Conservation (phyloP, 176 grass and related monocot species). For the Zoysia japonica region DNA sequence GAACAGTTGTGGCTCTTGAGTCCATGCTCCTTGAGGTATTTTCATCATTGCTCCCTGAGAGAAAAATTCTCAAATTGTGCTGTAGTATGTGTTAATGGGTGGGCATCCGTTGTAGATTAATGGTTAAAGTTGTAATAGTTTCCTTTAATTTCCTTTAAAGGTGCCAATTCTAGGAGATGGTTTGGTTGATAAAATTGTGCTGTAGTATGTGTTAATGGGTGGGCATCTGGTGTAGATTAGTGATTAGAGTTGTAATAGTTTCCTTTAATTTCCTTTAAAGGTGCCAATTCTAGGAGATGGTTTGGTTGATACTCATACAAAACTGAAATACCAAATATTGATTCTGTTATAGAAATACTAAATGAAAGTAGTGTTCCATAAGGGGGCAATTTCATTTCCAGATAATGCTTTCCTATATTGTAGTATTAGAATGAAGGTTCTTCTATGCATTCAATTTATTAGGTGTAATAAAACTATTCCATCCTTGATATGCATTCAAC, state of each 20-base stretch:
- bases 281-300: not conserved
- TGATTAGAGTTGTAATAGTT: not conserved
- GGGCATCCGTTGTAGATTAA: not conserved
- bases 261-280: not conserved
- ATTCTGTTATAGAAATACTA: not conserved
- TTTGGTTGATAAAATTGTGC: not conserved
- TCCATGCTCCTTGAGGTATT: constrained; percentile 96
- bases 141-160: not conserved
- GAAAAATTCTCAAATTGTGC: constrained; percentile 5
- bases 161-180: not conserved
- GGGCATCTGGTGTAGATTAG: not conserved
- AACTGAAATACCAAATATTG: not conserved
- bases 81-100: not conserved
- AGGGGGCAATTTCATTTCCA: not conserved
- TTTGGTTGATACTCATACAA: not conserved
- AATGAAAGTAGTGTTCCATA: constrained; percentile 5
- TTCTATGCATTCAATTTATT: constrained; percentile 17
- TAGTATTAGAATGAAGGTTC: constrained; percentile 10
- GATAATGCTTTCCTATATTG: not conserved
- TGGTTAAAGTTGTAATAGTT: not conserved
- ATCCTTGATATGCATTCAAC: not conserved
- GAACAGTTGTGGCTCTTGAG: constrained; percentile 89
- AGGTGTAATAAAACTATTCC: constrained; percentile 16
- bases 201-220: not conserved
- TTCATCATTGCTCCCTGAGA: constrained; percentile 41